These are phyloP conservation scores for Alternaria sp. DNA, from an alignment of 2,329 filamentous ascomycete genomes.

Conservation along the genomic window DNA sequence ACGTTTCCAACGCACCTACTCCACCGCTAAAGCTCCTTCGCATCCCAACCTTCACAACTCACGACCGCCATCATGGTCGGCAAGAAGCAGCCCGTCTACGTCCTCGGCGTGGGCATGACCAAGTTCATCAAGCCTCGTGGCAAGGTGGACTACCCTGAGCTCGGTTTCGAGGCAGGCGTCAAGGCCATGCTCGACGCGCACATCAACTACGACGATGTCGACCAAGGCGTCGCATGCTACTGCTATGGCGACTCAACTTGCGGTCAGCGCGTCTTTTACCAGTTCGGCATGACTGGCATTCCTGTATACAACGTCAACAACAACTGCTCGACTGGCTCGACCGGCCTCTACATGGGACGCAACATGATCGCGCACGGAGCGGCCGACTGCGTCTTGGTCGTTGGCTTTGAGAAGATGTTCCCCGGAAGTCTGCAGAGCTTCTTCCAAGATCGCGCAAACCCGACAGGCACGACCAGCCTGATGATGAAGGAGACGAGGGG, in stretches of 20 bases:
- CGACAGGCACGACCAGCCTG: slow-evolving; percentile 71
- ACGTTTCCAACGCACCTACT: neutral
- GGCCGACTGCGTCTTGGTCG: slow-evolving; percentile 86
- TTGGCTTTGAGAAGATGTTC: slow-evolving; percentile 99
- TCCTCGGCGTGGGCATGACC: slow-evolving; percentile 97
- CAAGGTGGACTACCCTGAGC: slow-evolving; percentile 92
- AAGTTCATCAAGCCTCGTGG: slow-evolving; percentile 98
- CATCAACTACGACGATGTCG: slow-evolving; percentile 95
- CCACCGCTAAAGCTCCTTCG: neutral
- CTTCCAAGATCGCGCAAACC: slow-evolving; percentile 85
- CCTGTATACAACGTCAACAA: slow-evolving; percentile 99
- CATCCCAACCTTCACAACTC: neutral
- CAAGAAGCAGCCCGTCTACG: slow-evolving; percentile 71
- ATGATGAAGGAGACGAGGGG: slow-evolving; percentile 88
- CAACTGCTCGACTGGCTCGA: slow-evolving; percentile 96
- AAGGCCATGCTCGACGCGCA: slow-evolving; percentile 84
- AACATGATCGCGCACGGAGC: slow-evolving; percentile 80
- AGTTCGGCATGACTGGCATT: slow-evolving; percentile 96
- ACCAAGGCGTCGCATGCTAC: slow-evolving; percentile 95
- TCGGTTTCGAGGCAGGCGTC: slow-evolving; percentile 89
- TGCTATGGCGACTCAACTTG: slow-evolving; percentile 96
- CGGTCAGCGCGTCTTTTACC: slow-evolving; percentile 96
- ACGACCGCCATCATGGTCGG: slow-evolving; percentile 54
- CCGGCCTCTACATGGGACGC: slow-evolving; percentile 82
- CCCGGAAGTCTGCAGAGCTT: slow-evolving; percentile 82